Percentiles rank a stretch among this genome's conserved stretches.
These are phyloP conservation scores for Phytophthora cactorum DNA, from an alignment of 352 stramenopile genomes.

Conservation along the genomic window DNA sequence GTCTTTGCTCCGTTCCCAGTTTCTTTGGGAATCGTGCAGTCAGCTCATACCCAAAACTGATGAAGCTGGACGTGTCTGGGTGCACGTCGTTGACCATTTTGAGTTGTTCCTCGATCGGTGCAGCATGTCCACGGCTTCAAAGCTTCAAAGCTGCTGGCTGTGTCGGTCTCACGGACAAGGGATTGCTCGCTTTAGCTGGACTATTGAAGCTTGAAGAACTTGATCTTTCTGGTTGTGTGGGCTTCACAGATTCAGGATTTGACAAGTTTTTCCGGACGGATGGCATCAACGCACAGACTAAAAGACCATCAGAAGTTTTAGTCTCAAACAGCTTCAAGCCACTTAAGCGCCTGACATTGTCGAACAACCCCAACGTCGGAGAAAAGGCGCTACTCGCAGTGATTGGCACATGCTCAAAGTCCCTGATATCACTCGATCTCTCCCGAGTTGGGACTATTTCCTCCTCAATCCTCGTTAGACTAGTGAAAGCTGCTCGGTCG, in stretches of 20 bases:
- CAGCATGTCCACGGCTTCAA: constrained; percentile 61
- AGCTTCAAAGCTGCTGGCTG: constrained; percentile 54
- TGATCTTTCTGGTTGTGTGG: constrained; percentile 53
- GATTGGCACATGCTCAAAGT: constrained; percentile 35
- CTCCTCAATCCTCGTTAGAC: constrained; percentile 33
- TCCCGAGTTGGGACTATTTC: constrained; percentile 37
- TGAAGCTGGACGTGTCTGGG: constrained; percentile 61
- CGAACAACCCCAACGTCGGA: constrained; percentile 34
- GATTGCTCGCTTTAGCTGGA: constrained; percentile 51
- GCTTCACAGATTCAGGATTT: constrained; percentile 54
- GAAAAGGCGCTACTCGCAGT: constrained; percentile 46
- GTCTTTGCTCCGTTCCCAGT: constrained; percentile 53
- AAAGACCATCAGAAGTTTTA: background rate
- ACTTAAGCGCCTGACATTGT: constrained; percentile 34
- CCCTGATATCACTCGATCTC: constrained; percentile 42
- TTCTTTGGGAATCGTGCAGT: constrained; percentile 58
- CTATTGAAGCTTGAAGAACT: constrained; percentile 60
- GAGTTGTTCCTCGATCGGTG: constrained; percentile 64
- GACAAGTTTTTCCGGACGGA: constrained; percentile 53
- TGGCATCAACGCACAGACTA: constrained; percentile 25
- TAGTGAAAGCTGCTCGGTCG: constrained; percentile 44
- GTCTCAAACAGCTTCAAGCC: constrained; percentile 20
- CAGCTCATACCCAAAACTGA: constrained; percentile 50
- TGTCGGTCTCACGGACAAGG: constrained; percentile 64
- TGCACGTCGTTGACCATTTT: constrained; percentile 59